These are phyloP conservation scores for Rugosomyces carneus DNA, from an alignment of 1,284 basidiomycete species.

Conservation along the genomic window DNA sequence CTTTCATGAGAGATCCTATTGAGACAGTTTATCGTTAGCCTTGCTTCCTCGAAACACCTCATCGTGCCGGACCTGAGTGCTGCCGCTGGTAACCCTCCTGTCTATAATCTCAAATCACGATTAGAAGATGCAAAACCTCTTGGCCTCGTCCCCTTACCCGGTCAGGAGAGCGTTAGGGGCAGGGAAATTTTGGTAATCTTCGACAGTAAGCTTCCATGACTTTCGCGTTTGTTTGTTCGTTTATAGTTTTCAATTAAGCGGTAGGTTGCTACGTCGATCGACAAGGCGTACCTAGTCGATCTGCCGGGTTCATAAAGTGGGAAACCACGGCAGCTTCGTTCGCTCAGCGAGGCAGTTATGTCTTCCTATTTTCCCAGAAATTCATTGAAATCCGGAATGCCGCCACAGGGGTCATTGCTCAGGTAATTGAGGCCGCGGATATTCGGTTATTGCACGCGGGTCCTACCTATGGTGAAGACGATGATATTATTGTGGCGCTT, in stretches of 20 bases:
- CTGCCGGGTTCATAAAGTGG: constrained; percentile 64
- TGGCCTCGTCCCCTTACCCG: constrained; percentile 56
- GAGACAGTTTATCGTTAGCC: constrained; percentile 26
- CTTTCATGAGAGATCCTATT: not conserved
- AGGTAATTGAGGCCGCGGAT: constrained; percentile 66
- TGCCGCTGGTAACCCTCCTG: constrained; percentile 33
- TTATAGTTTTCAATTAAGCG: constrained; percentile 26
- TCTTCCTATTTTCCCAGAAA: constrained; percentile 65
- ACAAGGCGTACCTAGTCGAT: constrained; percentile 57
- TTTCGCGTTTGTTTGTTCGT: not conserved
- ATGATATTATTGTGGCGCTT: constrained; percentile 56
- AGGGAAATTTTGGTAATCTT: constrained; percentile 65
- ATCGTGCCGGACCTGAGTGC: constrained; percentile 60
- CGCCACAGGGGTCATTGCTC: constrained; percentile 57
- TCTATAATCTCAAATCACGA: constrained; percentile 51
- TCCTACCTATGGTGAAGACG: constrained; percentile 30
- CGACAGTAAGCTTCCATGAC: constrained; percentile 44
- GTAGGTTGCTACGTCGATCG: constrained; percentile 71
- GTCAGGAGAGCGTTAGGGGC: constrained; percentile 4
- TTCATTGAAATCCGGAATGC: constrained; percentile 69
- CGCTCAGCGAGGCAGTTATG: constrained; percentile 49
- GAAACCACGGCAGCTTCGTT: constrained; percentile 59
- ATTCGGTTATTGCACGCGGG: constrained; percentile 55
- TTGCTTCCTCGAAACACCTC: constrained; percentile 8
- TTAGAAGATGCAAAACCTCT: constrained; percentile 56